Base-by-base conservation (phyloP, 345 rosid genomes). In the Lumnitzera littorea region DNA sequence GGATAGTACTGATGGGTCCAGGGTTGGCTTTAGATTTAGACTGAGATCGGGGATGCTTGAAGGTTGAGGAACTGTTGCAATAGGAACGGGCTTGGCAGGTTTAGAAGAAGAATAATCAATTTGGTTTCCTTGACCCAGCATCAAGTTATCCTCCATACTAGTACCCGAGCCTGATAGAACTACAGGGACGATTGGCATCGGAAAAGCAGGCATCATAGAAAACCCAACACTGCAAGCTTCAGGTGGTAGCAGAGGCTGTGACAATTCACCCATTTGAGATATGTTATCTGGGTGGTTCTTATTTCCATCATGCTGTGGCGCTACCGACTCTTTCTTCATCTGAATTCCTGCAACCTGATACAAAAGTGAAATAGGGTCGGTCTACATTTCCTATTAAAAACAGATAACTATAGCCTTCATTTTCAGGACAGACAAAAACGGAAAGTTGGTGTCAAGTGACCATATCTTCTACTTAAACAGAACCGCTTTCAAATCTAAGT, bases 281-380 rank as follows among this genome's bases (percentile, higher is more conserved):
- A 72, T 23, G 62, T 67, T 76, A 46, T 70, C 84, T 61, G 69
- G 85, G 17, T 46, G 58, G 74, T 36, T 36, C 43, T 9, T 9
- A 36, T 36, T 36, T 36, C 43, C 43, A 9, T 36, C 43, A 36
- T 36, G 43, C 43, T 36, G 43, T 36, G 43, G 43, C 43, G 55
- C 43, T 55, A 61, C 60, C 29, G 57, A 77, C 62, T 81, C 81
- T 55, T 76, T 81, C 58, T 84, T 88, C 78, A 82, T 79, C 6
- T 84, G 76, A 70, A 67, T 65, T 17, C 76, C 73, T 12, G 81
- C 53, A 25, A 89, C 89, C 98, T 91, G 64, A 61, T 53, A 36
- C 57, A 53, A 24, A 29, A 46, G 17, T 56, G 16, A 2, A 12
- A 23, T 20, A 55, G 43, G 1, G 43, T 36, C 3, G 1, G 43